Percentiles rank a stretch among this genome's conserved stretches.
Evolutionary conservation across 495 filamentous ascomycete genomes (phyloP).

Genomic region (Cetradonia linearis): DNA sequence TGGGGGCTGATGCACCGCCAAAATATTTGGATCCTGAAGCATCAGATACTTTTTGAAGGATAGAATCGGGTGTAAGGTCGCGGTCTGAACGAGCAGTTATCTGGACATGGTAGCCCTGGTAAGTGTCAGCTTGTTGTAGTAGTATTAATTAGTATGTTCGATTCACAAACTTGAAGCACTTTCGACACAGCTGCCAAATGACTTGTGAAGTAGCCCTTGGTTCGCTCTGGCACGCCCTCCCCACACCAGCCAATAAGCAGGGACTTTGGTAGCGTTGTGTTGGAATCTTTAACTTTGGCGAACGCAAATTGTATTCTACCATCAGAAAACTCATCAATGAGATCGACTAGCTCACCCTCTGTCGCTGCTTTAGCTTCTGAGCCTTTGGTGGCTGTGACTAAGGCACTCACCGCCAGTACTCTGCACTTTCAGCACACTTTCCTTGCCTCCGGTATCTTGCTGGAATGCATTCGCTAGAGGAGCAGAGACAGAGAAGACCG

Average conservation of each 20-base stretch:
- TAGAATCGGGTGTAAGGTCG: conserved; percentile 76
- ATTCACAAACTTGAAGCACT: conserved; percentile 62
- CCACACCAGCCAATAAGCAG: conserved; percentile 96
- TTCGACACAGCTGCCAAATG: conserved; percentile 82
- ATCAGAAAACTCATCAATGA: conserved; percentile 97
- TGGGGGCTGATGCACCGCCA: conserved; percentile 40
- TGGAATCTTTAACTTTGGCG: conserved; percentile 90
- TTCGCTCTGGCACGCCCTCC: conserved; percentile 94
- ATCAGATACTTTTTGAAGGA: conserved; percentile 90
- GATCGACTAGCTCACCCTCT: conserved; percentile 90
- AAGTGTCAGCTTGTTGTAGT: conserved; percentile 7
- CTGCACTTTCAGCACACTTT: conserved; percentile 91
- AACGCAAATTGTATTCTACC: conserved; percentile 95
- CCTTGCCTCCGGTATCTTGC: conserved; percentile 65
- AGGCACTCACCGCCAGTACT: conserved; percentile 64
- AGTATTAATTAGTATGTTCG: neutral
- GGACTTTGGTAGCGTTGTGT: conserved; percentile 81
- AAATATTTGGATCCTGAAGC: conserved; percentile 90
- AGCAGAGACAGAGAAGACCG: conserved; percentile 79
- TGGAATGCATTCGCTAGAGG: conserved; percentile 88
- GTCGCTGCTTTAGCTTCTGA: conserved; percentile 5
- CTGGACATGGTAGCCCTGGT: conserved; percentile 88
- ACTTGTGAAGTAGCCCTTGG: conserved; percentile 96
- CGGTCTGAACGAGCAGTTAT: conserved; percentile 84
- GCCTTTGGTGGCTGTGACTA: neutral